Percentiles rank a stretch among this genome's conserved stretches.
phyloP scores from a whole-genome alignment of 768 basidiomycete species.

The Candolleomyces eurysporus region DNA sequence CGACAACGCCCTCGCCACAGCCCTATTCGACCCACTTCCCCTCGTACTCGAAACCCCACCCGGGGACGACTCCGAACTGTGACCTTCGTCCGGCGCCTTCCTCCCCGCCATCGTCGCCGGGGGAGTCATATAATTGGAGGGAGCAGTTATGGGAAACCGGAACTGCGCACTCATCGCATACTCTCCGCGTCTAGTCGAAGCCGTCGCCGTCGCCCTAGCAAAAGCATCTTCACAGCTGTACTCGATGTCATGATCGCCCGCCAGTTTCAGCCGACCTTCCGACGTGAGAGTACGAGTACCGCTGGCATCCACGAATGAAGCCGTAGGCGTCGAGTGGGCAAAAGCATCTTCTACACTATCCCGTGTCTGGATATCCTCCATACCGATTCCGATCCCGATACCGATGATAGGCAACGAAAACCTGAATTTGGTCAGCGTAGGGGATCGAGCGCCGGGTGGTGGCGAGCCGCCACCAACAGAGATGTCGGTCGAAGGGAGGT shows the following conservation, averaged over 20 bases:
- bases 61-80: no score
- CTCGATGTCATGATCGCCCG: no score
- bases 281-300: no score
- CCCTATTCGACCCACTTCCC: no score
- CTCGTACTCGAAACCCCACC: no score
- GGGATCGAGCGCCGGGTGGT: background rate
- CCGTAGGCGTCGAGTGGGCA: no score
- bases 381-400: background rate
- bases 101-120: background rate
- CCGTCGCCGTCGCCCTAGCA: background rate
- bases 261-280: no score
- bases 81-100: background rate
- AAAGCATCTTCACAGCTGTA: background rate
- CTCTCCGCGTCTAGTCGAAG: background rate
- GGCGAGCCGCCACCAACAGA: background rate
- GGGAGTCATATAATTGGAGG: background rate
- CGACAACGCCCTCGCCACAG: no score
- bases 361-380: no score
- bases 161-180: background rate
- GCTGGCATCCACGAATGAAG: no score
- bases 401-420: constrained; percentile 2
- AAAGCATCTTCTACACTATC: no score
- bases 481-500: background rate
- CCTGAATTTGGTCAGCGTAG: constrained; percentile 9
- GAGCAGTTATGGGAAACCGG: background rate